These are phyloP conservation scores for Neofusicoccum parvum DNA, from an alignment of 2,329 filamentous ascomycete species.

Conservation along the genomic window DNA sequence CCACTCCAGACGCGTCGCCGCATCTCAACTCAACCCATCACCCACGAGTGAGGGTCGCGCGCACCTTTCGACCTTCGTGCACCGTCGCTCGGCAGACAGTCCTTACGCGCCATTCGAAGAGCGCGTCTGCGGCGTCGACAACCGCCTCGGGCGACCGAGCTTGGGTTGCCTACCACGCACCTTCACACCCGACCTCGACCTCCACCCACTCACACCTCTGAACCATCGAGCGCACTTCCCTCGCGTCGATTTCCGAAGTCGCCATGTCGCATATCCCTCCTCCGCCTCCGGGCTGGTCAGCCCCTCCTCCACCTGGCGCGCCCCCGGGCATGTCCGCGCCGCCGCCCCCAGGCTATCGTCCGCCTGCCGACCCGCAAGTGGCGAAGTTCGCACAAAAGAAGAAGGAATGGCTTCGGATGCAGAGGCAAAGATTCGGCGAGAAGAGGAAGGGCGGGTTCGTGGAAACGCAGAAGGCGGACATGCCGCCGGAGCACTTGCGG, in stretches of 20 bases:
- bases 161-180: constrained; percentile 13
- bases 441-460: constrained; percentile 96
- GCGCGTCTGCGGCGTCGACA: constrained; percentile 9
- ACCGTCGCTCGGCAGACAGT: background rate
- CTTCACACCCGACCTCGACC: constrained; percentile 1
- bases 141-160: constrained; percentile 22
- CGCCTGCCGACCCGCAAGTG: constrained; percentile 76
- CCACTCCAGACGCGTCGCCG: constrained; percentile 18
- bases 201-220: background rate
- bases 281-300: constrained; percentile 67
- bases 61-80: background rate
- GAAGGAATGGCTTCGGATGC: constrained; percentile 93
- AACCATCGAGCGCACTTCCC: background rate
- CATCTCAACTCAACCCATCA: constrained; percentile 20
- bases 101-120: background rate
- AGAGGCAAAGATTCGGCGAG: constrained; percentile 92
- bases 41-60: constrained; percentile 18
- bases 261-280: constrained; percentile 57
- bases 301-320: constrained; percentile 48
- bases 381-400: constrained; percentile 99
- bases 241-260: background rate
- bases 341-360: constrained; percentile 82
- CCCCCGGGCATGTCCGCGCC: constrained; percentile 62
- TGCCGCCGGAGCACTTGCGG: constrained; percentile 96
- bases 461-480: constrained; percentile 96